Percentiles rank a stretch among this genome's conserved stretches.
Evolutionary conservation across 371 early-diverging fungal genomes (phyloP).

Genomic region (Funneliformis caledonium): DNA sequence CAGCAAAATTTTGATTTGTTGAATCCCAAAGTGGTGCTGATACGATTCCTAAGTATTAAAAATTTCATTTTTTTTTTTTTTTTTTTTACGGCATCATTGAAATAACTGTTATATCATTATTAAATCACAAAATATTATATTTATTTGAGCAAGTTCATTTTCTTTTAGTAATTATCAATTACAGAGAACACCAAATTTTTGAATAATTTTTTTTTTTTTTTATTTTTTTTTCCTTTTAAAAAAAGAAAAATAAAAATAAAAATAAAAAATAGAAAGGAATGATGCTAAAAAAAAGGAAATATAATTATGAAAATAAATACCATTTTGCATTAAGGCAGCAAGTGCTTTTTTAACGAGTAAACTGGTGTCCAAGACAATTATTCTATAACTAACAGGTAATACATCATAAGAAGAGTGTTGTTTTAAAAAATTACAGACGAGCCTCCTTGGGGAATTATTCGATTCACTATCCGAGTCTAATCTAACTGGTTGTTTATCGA

Average conservation of each 20-base stretch:
- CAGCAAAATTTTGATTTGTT: slow-evolving; percentile 75
- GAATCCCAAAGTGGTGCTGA: slow-evolving; percentile 94
- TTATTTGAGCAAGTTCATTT: neutral
- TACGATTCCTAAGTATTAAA: slow-evolving; percentile 74
- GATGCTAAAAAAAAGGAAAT: neutral
- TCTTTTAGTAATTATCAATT: slow-evolving; percentile 1
- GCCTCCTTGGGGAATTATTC: neutral
- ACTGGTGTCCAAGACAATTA: slow-evolving; percentile 90
- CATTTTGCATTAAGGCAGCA: slow-evolving; percentile 90
- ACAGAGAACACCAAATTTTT: neutral
- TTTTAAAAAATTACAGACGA: slow-evolving; percentile 60
- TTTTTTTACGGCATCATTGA: neutral
- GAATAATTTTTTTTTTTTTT: neutral
- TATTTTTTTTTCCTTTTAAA: neutral
- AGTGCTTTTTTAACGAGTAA: slow-evolving; percentile 92
- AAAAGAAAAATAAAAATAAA: neutral
- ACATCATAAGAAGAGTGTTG: slow-evolving; percentile 88
- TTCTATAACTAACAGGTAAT: slow-evolving; percentile 85
- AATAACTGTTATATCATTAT: neutral
- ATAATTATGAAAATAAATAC: slow-evolving; percentile 50
- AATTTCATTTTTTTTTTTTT: neutral
- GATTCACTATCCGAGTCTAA: slow-evolving; percentile 6
- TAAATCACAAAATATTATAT: neutral
- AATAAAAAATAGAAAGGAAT: too few species aligned
- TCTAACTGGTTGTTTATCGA: neutral